Evolutionary conservation across 106 monocot genomes (phyloP), one percentile per base, ranked within the genome.

Genomic region (Dendrobium catenatum): DNA sequence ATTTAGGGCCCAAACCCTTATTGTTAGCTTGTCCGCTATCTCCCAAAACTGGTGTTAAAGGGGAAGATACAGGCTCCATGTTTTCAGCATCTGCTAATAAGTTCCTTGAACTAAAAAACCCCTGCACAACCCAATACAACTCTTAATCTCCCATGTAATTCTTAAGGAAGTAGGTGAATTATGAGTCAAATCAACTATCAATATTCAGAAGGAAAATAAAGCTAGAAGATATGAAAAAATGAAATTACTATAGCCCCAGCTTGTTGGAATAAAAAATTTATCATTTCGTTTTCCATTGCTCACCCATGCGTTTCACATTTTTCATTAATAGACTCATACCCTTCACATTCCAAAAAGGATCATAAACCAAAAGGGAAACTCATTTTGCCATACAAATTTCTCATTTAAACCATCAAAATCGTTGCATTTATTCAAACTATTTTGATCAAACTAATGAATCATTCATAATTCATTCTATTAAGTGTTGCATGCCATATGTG

Each of bases 41-140:
- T 79, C 87, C 87, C 55, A 72, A 70, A 43, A 85, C 24, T 41
- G 86, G 89, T 26, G 78, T 87, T 76, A 90, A 77, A 74, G 90
- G 90, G 77, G 90, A 90, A 68, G 90, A 87, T 9, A 88, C 27
- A 40, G 90, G 90, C 66, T 85, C 90, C 83, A 90, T 81, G 42
- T 79, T 83, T 40, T 82, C 77, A 42, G 82, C 83, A 73, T 85
- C 83, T 70, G 85, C 82, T 9, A 77, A 64, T 58, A 88, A 77
- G 22, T 42, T 85, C 72, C 56, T 81, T 27, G 90, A 83, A 70
- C 83, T 87, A 58, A 72, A 85, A 81, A 83, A 83, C 31, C 83
- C 85, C 87, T 88, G 68, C 43, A 83, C 70, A 54, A 24, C 11
- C 2, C 49, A 1, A 54, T 5, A 37, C 31, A 41, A 56, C 31